Base-by-base conservation (phyloP, 2,329 filamentous ascomycete species). In the Scedosporium apiospermum region DNA sequence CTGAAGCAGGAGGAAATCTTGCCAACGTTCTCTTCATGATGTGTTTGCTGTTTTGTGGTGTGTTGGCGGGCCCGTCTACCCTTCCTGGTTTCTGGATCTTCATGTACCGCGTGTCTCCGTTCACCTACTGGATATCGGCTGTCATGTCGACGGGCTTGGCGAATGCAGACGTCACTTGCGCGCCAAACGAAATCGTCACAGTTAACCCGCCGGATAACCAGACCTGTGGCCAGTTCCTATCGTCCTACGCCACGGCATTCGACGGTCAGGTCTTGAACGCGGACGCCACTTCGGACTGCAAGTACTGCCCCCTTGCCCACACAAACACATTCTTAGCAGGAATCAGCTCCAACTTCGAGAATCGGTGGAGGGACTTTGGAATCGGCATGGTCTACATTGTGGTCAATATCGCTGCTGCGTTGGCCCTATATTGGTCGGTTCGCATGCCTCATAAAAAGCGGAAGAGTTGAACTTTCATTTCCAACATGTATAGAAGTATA, bases 81-180 rank as follows among this genome's bases (percentile, higher is more conserved):
- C 80, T 93, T 38, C 89, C 90, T 0, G 77, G 83, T 4, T 92
- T 93, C 80, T 93, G 90, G 89, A 86, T 88, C 68, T 91, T 91
- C 78, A 90, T 92, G 87, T 93, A 93, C 74, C 84, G 88, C 57
- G 76, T 92, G 58, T 91, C 88, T 0, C 91, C 92, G 0, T 89
- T 96, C 68, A 93, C 89, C 0, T 96, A 96, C 71, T 77, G 93
- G n/a, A 84, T 93, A 27, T 82, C 82, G 9, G 89, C 87, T 23
- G 86, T 96, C 76, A 73, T 93, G 0, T 82, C 87, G 0, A 83
- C 83, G 0, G 90, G 84, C 3, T 76, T 96, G 4, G 88, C 89
- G 46, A 87, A 88, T 68, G 84, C 83, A 0, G 58, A 75, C 0
- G 85, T 93, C 38, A 67, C 71, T 0, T 96, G 92, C 72, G 84